Evolutionary conservation across 139 green algal genomes (phyloP).

Genomic region (Ettlia oleoabundans): DNA sequence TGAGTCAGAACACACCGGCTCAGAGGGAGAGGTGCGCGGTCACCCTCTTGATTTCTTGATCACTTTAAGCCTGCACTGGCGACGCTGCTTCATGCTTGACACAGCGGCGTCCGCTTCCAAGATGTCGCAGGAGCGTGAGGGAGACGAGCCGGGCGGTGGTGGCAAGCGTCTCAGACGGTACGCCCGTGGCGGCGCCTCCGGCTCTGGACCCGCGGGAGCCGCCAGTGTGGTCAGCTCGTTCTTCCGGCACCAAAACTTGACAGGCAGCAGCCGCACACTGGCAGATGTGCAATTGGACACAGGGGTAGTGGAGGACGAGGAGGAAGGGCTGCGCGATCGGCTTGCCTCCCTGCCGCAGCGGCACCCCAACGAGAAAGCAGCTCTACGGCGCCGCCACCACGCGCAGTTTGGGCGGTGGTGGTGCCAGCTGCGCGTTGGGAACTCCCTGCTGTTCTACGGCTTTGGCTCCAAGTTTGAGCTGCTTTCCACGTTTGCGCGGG

Average conservation of each 20-base stretch:
- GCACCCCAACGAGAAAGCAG: conserved; percentile 38
- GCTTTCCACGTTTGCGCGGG: conserved; percentile 70
- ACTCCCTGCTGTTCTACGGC: conserved; percentile 87
- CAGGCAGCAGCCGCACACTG: background rate
- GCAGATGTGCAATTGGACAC: conserved; percentile 2
- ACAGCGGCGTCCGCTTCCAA: no score
- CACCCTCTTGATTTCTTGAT: background rate
- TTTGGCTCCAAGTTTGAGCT: conserved; percentile 83
- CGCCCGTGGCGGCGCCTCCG: background rate
- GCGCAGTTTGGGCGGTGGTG: conserved; percentile 23
- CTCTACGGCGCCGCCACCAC: background rate
- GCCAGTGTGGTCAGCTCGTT: conserved; percentile 21
- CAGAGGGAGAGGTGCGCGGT: background rate
- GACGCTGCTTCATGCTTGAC: no score
- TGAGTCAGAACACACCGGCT: background rate
- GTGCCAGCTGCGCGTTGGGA: conserved; percentile 41
- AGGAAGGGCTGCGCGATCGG: conserved; percentile 4
- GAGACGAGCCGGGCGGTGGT: background rate
- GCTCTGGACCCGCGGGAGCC: background rate
- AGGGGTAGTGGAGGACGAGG: conserved; percentile 1
- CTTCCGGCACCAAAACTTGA: background rate
- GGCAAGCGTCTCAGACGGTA: no score
- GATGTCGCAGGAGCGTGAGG: background rate
- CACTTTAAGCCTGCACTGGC: background rate
- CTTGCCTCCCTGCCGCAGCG: conserved; percentile 12